Conservation (phyloP, 768 basidiomycete species). For the Heimioporus sp. region DNA sequence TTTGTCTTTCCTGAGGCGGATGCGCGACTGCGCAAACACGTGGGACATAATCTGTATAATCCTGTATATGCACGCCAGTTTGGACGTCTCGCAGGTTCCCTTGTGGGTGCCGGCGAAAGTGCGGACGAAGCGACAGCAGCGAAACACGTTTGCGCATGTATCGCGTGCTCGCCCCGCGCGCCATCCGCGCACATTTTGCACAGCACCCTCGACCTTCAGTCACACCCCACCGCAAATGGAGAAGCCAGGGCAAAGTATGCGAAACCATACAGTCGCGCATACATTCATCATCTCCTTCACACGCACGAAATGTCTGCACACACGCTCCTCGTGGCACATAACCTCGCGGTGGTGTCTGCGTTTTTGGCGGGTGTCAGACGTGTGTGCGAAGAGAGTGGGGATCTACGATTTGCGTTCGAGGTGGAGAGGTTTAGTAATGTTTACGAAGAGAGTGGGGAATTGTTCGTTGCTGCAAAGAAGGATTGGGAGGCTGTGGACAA, state of each 20-base stretch:
- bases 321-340: conserved; percentile 71
- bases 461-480: conserved; percentile 52
- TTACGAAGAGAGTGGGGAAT: conserved; percentile 48
- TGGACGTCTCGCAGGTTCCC: conserved; percentile 43
- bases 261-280: conserved; percentile 51
- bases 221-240: conserved; percentile 7
- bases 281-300: conserved; percentile 80
- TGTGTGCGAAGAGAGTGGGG: conserved; percentile 18
- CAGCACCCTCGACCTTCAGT: conserved; percentile 39
- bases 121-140: not conserved
- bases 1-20: conserved; percentile 58
- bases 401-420: conserved; percentile 39
- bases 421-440: conserved; percentile 45
- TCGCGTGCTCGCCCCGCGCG: conserved; percentile 51
- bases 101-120: conserved; percentile 19
- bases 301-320: conserved; percentile 93
- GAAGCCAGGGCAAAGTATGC: conserved; percentile 13
- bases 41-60: conserved; percentile 78
- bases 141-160: conserved; percentile 43
- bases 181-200: conserved; percentile 41
- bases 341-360: conserved; percentile 60
- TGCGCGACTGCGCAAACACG: not conserved
- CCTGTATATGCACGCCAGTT: conserved; percentile 60
- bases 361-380: conserved; percentile 63
- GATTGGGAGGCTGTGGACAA: conserved; percentile 67